These are phyloP conservation scores for Phytophthora hybrid DNA, from an alignment of 352 stramenopile species.

Conservation along the genomic window DNA sequence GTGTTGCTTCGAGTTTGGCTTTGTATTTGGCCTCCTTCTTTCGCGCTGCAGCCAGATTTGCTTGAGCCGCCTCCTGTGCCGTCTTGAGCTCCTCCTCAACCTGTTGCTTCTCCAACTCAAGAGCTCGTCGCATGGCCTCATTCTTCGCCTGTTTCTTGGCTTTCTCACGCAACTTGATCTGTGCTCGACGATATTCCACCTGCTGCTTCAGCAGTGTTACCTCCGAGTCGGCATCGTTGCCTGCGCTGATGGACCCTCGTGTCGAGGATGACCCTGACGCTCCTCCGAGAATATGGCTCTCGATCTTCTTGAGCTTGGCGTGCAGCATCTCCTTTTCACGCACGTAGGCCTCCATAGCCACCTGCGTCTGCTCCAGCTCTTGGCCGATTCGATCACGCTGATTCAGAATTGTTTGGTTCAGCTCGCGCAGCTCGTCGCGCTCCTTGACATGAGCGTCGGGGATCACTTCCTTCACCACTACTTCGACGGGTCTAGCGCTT, in stretches of 20 bases:
- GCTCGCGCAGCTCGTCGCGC: slow-evolving; percentile 64
- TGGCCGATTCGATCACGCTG: slow-evolving; percentile 79
- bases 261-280: slow-evolving; percentile 33
- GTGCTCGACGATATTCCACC: slow-evolving; percentile 78
- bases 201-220: slow-evolving; percentile 82
- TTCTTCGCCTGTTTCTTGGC: slow-evolving; percentile 74
- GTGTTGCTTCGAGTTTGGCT: slow-evolving; percentile 75
- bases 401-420: slow-evolving; percentile 72
- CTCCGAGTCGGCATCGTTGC: slow-evolving; percentile 61
- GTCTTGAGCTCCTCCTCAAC: slow-evolving; percentile 80
- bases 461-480: slow-evolving; percentile 85
- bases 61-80: slow-evolving; percentile 71
- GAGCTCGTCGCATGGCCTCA: slow-evolving; percentile 59
- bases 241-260: slow-evolving; percentile 8
- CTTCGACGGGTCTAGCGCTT: slow-evolving; percentile 54
- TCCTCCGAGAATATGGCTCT: slow-evolving; percentile 79
- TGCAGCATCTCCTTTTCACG: slow-evolving; percentile 71
- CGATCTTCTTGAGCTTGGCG: slow-evolving; percentile 81
- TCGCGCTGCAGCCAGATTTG: slow-evolving; percentile 55
- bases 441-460: slow-evolving; percentile 73
- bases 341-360: slow-evolving; percentile 70
- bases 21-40: slow-evolving; percentile 79
- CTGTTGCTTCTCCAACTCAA: slow-evolving; percentile 78
- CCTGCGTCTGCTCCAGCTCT: slow-evolving; percentile 76
- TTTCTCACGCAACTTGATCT: slow-evolving; percentile 85